Evolutionary conservation across 805 yeast genomes (phyloP).

Genomic region (Yarrowia sp.): DNA sequence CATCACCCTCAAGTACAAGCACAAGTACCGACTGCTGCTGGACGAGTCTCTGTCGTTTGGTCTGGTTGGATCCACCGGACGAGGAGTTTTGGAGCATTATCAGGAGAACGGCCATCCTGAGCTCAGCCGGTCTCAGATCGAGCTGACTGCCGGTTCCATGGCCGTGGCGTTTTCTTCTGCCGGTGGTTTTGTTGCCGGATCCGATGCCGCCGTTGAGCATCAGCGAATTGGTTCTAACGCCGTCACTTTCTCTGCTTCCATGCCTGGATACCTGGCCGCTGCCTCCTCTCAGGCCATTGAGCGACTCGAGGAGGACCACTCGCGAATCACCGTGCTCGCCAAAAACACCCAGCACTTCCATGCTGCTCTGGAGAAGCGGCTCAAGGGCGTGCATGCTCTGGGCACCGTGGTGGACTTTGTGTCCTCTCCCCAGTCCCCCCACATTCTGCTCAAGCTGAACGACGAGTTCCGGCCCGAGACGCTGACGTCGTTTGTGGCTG

Average conservation of each 20-base stretch:
- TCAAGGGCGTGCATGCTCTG: not conserved
- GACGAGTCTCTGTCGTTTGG: conserved; percentile 90
- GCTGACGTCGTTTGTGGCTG: conserved; percentile 35
- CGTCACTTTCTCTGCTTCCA: conserved; percentile 89
- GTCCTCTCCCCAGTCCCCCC: conserved; percentile 51
- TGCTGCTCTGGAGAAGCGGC: conserved; percentile 27
- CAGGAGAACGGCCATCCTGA: conserved; percentile 37
- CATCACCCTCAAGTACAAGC: conserved; percentile 71
- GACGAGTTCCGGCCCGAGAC: conserved; percentile 38
- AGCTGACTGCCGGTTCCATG: conserved; percentile 83
- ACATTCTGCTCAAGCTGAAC: conserved; percentile 62
- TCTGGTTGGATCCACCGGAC: conserved; percentile 77
- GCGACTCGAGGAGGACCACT: conserved; percentile 37
- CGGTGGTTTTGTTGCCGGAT: conserved; percentile 94
- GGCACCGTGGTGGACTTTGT: conserved; percentile 2
- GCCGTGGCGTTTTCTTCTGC: conserved; percentile 78
- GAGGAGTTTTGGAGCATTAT: conserved; percentile 68
- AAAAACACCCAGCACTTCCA: conserved; percentile 31
- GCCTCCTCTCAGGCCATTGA: conserved; percentile 34
- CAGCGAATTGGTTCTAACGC: conserved; percentile 89
- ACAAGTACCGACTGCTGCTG: conserved; percentile 78
- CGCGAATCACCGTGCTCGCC: conserved; percentile 30
- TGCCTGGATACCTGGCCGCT: conserved; percentile 84
- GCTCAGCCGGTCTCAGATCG: conserved; percentile 64
- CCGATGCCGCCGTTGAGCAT: conserved; percentile 76